Base-by-base conservation (phyloP, 768 basidiomycete species). In the Lactifluus echinatus region DNA sequence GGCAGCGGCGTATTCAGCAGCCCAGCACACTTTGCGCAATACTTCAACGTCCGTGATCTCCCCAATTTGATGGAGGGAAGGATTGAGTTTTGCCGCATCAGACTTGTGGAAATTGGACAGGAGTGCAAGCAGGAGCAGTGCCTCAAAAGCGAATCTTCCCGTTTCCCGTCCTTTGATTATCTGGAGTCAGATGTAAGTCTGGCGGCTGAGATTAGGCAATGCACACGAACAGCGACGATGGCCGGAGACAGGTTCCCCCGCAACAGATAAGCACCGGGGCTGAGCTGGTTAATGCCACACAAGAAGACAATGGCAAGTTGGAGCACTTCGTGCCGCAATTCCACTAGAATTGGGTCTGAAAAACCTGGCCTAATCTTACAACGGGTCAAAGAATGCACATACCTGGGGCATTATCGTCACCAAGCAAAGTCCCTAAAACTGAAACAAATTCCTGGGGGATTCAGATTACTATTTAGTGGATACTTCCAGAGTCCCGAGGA, bases 91-190 rank as follows among this genome's bases (percentile, higher is more conserved):
- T 10, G 82, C 80, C 10, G 83, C 83, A 64, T 85, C 84, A 0
- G 83, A 84, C 64, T 82, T 84, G 66, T 87, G 86, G 66, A 82
- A 88, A 63, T 85, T 85, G 52, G 80, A 80, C 2, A 88, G 75
- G 33, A 85, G 68, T 11, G 80, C 74, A n/a, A 86, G 74, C 6
- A 87, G 70, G 6, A 86, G 70, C 0, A 75, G 69, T 1, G 82
- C 80, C 64, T 85, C 83, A 53, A 84, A 81, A 0, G 82, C 75
- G 65, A 71, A 84, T 48, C 74, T 72, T 59, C 78, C 76, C 4
- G 78, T 85, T 21, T 79, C 76, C 1, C 75, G 76, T 10, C 74
- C 73, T 58, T 76, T 83, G 28, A 85, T 74, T 33, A 85, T 71
- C 85, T 86, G 45, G 6, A 11, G 19, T 21, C 47, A 5, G 57